phyloP scores from a whole-genome alignment of 139 green algal genomes.

The Pleodorina starrii region DNA sequence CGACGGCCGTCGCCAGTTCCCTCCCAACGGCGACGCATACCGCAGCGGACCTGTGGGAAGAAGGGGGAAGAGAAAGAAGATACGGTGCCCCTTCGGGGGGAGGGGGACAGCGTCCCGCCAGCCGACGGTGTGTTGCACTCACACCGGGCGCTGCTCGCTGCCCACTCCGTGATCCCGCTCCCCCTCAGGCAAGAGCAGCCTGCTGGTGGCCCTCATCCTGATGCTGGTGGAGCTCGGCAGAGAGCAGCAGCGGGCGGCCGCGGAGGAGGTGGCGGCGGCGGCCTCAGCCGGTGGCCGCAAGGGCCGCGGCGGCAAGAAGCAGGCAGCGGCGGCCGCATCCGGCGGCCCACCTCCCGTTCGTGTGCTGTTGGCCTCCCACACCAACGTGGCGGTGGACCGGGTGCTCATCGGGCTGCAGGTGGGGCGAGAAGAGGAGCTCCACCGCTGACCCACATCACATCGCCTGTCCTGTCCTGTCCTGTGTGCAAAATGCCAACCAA shows the following conservation, averaged over 20 bases:
- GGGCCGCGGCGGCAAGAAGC: not conserved
- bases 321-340: not conserved
- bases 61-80: too few species aligned
- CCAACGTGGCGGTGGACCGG: slow-evolving; percentile 91
- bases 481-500: too few species aligned
- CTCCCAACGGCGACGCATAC: too few species aligned
- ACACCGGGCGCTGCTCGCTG: too few species aligned
- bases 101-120: too few species aligned
- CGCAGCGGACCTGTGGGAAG: too few species aligned
- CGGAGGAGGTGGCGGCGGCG: not conserved
- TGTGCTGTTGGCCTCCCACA: slow-evolving; percentile 88
- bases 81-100: too few species aligned
- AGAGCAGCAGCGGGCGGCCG: not conserved
- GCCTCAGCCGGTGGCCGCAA: slow-evolving; percentile 10
- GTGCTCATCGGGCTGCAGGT: slow-evolving; percentile 75
- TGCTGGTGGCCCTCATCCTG: slow-evolving; percentile 84
- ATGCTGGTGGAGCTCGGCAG: slow-evolving; percentile 65
- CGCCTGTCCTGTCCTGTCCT: not conserved
- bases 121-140: too few species aligned
- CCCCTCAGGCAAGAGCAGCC: slow-evolving; percentile 83
- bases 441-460: not conserved
- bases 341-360: slow-evolving; percentile 36
- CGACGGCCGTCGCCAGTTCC: too few species aligned
- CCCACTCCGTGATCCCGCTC: too few species aligned
- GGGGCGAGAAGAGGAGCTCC: too few species aligned